Evolutionary conservation across 2,329 filamentous ascomycete genomes (phyloP).

Genomic region (Trichoderma gracile): DNA sequence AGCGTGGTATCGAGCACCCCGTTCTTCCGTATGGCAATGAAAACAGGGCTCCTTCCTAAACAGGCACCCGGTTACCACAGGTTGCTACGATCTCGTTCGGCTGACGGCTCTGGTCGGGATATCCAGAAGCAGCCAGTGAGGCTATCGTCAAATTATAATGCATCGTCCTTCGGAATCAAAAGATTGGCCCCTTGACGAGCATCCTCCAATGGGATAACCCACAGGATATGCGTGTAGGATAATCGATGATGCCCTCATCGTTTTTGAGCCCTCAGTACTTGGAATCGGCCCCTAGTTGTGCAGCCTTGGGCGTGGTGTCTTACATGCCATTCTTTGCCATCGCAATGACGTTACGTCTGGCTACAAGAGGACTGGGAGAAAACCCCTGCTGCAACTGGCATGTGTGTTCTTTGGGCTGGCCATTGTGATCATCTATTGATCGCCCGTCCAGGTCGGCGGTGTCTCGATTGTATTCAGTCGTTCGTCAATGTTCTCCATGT

Average conservation of each 20-base stretch:
- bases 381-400: slow-evolving; percentile 29
- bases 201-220: not conserved
- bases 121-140: not conserved
- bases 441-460: slow-evolving; percentile 2
- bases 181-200: not conserved
- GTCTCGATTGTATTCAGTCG: not conserved
- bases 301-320: slow-evolving; percentile 23
- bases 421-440: slow-evolving; percentile 27
- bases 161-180: not conserved
- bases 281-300: slow-evolving; percentile 15
- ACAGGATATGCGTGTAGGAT: not conserved
- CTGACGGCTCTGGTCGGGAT: not conserved
- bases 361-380: slow-evolving; percentile 8
- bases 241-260: slow-evolving; percentile 2
- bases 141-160: not conserved
- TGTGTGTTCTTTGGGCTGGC: slow-evolving; percentile 28
- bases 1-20: slow-evolving; percentile 27
- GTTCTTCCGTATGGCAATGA: slow-evolving; percentile 31
- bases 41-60: not conserved
- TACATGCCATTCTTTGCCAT: slow-evolving; percentile 32
- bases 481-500: slow-evolving; percentile 6
- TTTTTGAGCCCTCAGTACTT: not conserved
- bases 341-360: slow-evolving; percentile 23
- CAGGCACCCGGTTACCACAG: not conserved
- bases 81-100: not conserved